Evolutionary conservation across 1,284 basidiomycete species (phyloP), one percentile per base, ranked within the genome.

Genomic region (Pseudozyma sp.): DNA sequence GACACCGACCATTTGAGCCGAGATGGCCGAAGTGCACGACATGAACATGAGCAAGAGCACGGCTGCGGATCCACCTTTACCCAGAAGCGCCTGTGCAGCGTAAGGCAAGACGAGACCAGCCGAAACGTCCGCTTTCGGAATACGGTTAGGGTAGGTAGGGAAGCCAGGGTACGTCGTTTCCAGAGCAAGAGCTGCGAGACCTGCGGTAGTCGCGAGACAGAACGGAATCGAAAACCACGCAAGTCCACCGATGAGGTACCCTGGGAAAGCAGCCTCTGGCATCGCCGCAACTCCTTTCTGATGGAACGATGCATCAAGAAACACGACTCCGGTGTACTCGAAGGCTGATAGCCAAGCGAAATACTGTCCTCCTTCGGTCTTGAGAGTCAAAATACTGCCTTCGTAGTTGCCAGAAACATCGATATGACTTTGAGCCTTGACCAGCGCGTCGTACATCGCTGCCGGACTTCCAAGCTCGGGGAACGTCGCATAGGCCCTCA

Each of bases 31-130:
- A 2, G 82, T 83, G 57, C 72, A 79, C 40, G 60, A 66, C 81
- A 83, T 83, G 67, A 79, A 81, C 79, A 78, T 80, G 35, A 79
- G 70, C 12, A 79, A 59, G 18, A 80, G 61, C 14, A 81, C 77
- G 5, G 70, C 79, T 0, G 77, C 77, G 8, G 67, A 73, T 1
- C 79, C 79, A 1, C 78, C 78, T 43, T 76, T 78, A 48, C 79
- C 79, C 4, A 81, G 56, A 42, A 81, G 38, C 18, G 79, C 79
- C 45, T 81, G 76, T 0, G 76, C 80, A 16, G 80, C 78, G 51
- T 81, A 81, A 6, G 78, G 78, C 13, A 81, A 59, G 40, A 77
- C 78, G 25, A 81, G 53, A 7, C 79, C 79, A 5, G 79, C 78
- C n/a, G 67, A 73, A 36, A 81, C 78, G 38, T 81, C 78, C 6